Conservation (phyloP, 1,284 basidiomycete genomes). For the Apiotrichum brassicae region DNA sequence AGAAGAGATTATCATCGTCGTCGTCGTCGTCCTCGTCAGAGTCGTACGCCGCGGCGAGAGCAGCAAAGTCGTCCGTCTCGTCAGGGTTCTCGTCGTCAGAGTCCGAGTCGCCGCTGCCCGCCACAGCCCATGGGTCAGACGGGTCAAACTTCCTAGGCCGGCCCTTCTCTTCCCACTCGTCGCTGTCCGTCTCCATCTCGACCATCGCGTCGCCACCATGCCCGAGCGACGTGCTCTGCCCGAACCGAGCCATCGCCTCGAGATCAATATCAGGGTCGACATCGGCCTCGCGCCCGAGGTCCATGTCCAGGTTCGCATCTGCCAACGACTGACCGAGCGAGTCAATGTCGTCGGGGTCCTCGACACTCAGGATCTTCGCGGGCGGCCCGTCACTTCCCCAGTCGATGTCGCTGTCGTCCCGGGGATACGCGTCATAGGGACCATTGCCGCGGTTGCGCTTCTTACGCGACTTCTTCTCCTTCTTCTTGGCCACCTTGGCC, state of each 20-base stretch:
- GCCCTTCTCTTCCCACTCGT: conserved; percentile 15
- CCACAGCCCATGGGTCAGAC: conserved; percentile 6
- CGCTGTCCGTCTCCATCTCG: conserved; percentile 13
- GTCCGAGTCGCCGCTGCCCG: conserved; percentile 6
- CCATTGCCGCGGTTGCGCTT: conserved; percentile 15
- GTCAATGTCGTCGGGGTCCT: conserved; percentile 11
- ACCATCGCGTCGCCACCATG: conserved; percentile 9
- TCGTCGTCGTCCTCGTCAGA: conserved; percentile 14
- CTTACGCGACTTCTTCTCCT: conserved; percentile 19
- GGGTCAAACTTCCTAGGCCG: conserved; percentile 3
- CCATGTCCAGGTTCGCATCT: conserved; percentile 10
- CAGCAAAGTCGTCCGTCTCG: conserved; percentile 10
- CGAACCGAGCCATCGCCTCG: conserved; percentile 26
- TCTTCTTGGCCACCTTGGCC: conserved; percentile 25
- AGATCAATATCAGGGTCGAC: conserved; percentile 24
- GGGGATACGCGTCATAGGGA: conserved; percentile 12
- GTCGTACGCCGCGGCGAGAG: conserved; percentile 13
- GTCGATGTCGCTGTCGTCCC: conserved; percentile 45
- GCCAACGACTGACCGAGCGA: conserved; percentile 18
- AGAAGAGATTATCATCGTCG: conserved; percentile 9
- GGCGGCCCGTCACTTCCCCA: conserved; percentile 47
- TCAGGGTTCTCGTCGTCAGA: conserved; percentile 3
- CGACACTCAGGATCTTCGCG: conserved; percentile 7
- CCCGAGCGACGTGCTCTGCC: conserved; percentile 18
- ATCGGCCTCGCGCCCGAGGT: conserved; percentile 15